phyloP scores from a whole-genome alignment of 352 stramenopile species.

The Blastocystis sp. region DNA sequence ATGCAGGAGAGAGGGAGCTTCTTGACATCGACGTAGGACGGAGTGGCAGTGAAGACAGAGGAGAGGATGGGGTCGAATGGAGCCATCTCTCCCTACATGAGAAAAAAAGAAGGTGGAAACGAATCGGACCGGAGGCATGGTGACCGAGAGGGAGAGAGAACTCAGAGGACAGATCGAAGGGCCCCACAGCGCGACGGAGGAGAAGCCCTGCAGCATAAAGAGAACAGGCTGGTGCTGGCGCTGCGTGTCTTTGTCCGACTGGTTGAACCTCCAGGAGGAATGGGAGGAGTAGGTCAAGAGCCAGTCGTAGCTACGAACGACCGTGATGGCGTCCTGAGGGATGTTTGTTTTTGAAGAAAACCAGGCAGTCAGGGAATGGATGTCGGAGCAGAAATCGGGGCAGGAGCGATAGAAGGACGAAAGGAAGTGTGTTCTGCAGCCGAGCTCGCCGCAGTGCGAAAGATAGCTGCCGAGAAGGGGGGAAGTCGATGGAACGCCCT shows the following conservation, averaged over 20 bases:
- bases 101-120: neutral
- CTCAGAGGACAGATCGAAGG: neutral
- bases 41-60: neutral
- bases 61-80: neutral
- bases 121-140: neutral
- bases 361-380: neutral
- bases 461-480: neutral
- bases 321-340: neutral
- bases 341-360: neutral
- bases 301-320: neutral
- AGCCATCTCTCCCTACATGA: neutral
- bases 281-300: neutral
- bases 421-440: neutral
- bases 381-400: neutral
- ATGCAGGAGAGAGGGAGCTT: slow-evolving; percentile 7
- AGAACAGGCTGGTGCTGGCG: neutral
- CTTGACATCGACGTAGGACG: neutral
- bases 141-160: neutral
- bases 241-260: neutral
- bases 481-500: neutral
- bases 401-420: neutral
- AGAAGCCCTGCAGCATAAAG: slow-evolving; percentile 54
- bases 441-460: neutral
- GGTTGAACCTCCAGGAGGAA: neutral
- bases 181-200: slow-evolving; percentile 26